These are phyloP conservation scores for Chaetomium globosum DNA, from an alignment of 2,329 filamentous ascomycete species.

Conservation along the genomic window DNA sequence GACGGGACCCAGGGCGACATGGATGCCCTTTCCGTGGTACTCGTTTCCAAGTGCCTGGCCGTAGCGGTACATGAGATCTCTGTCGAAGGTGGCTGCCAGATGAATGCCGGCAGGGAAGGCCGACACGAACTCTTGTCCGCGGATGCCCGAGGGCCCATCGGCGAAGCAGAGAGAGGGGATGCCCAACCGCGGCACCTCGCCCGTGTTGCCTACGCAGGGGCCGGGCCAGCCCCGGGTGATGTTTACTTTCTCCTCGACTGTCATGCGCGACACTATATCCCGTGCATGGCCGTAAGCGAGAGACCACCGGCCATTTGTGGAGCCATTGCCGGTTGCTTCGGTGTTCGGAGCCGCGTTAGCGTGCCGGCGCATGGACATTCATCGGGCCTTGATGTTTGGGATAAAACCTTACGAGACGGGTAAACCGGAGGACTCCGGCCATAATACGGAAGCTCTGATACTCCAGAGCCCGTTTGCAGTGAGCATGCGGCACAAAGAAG, in stretches of 20 bases:
- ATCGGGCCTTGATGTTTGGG: not conserved
- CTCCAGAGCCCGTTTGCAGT: constrained; percentile 16
- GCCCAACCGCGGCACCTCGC: constrained; percentile 45
- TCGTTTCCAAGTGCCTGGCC: constrained; percentile 70
- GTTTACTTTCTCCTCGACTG: constrained; percentile 46
- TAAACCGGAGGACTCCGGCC: constrained; percentile 44
- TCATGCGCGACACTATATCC: constrained; percentile 45
- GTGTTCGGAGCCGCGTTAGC: constrained; percentile 27
- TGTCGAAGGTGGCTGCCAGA: constrained; percentile 71
- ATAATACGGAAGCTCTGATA: constrained; percentile 42
- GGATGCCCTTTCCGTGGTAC: constrained; percentile 68
- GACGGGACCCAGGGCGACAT: constrained; percentile 65
- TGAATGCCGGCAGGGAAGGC: constrained; percentile 69
- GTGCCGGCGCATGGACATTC: not conserved
- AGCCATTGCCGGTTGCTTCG: constrained; percentile 39
- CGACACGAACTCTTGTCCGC: constrained; percentile 43
- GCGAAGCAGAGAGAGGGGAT: constrained; percentile 50
- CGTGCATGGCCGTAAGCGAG: constrained; percentile 43
- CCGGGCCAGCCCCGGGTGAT: constrained; percentile 45
- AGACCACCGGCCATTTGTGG: constrained; percentile 41
- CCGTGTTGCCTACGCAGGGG: constrained; percentile 41
- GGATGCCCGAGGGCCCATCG: constrained; percentile 45
- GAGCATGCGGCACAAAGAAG: constrained; percentile 26
- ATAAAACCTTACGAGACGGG: constrained; percentile 39
- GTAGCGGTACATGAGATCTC: constrained; percentile 64